Evolutionary conservation across 768 basidiomycete species (phyloP), one percentile per base, ranked within the genome.

Genomic region (Xerocomellus intermedius): DNA sequence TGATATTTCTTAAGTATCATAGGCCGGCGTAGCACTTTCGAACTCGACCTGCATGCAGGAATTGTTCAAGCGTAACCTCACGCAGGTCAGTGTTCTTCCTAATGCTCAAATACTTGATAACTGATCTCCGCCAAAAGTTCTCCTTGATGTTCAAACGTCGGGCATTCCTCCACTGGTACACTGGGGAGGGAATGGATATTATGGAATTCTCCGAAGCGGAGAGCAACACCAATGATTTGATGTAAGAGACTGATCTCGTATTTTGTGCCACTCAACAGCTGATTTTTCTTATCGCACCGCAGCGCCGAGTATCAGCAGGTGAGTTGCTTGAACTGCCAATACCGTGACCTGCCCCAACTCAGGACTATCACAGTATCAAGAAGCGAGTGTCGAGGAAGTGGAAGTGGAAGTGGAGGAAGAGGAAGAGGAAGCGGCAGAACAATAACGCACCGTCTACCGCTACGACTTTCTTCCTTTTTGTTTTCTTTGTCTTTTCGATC

Each of bases 281-380:
- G 36, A 57, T 38, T 49, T 22, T 62, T 46, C 32, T 50, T 55
- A n/a, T 49, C 30, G 24, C 22, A 2, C 2, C 57, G n/a, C 49
- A 91, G 89, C 55, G 81, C 91, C 52, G 94, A 98, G 68, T 96
- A 96, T 74, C 91, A 94, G 69, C 91, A 91, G 79, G 88, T 84
- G 62, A 59, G 73, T 49, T 42, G 14, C 33, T 41, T 54, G 39
- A 57, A 41, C 2, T 48, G 38, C 10, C 10, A 26, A 41, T 51
- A 8, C 9, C 8, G 13, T 26, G 22, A 21, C 36, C 22, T 30
- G 21, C 12, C 48, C 16, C 36, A 21, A 55, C n/a, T 33, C 22
- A 39, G 36, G 16, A 26, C 48, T 41, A 22, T 53, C 54, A 46
- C 59, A 86, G 80, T 86, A 85, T 62, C 85, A 86, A 70, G 84